Percentiles rank a stretch among this genome's conserved stretches.
These are phyloP conservation scores for Hypoxylon sp. DNA, from an alignment of 2,329 filamentous ascomycete species.

Conservation along the genomic window DNA sequence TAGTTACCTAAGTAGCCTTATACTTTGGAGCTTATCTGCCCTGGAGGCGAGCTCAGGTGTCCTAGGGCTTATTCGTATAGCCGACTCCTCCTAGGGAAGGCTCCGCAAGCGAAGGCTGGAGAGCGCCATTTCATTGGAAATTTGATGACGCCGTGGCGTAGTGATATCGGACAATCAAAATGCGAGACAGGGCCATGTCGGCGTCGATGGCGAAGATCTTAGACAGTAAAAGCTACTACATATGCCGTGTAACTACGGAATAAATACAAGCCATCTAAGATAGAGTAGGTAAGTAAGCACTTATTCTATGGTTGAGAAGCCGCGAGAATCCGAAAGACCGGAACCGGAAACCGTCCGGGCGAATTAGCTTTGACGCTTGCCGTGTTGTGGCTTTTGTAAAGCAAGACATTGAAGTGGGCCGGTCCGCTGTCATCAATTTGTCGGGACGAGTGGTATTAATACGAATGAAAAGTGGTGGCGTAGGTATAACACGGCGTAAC, in stretches of 20 bases:
- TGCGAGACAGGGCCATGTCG: background rate
- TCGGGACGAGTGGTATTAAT: slow-evolving; percentile 1
- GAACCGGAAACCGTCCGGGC: slow-evolving; percentile 1
- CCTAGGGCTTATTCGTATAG: background rate
- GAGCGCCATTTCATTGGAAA: background rate
- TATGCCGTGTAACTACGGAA: background rate
- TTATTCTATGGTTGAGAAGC: slow-evolving; percentile 11
- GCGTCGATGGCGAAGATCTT: slow-evolving; percentile 2
- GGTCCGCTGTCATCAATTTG: slow-evolving; percentile 1
- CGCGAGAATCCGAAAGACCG: slow-evolving; percentile 8
- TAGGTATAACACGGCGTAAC: background rate
- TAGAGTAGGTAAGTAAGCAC: background rate
- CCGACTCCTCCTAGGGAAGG: background rate
- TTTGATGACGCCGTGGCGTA: background rate
- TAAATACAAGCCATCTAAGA: slow-evolving; percentile 6
- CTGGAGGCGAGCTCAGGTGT: background rate
- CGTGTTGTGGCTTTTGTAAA: background rate
- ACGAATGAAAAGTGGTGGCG: background rate
- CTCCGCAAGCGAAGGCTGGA: background rate
- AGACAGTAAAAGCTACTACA: background rate
- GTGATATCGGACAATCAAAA: background rate
- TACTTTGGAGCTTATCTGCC: background rate
- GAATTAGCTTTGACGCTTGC: background rate
- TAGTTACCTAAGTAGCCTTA: background rate
- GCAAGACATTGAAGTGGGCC: slow-evolving; percentile 2